phyloP scores from a whole-genome alignment of 1,139 yeast species.

The Kodamaea ohmeri region DNA sequence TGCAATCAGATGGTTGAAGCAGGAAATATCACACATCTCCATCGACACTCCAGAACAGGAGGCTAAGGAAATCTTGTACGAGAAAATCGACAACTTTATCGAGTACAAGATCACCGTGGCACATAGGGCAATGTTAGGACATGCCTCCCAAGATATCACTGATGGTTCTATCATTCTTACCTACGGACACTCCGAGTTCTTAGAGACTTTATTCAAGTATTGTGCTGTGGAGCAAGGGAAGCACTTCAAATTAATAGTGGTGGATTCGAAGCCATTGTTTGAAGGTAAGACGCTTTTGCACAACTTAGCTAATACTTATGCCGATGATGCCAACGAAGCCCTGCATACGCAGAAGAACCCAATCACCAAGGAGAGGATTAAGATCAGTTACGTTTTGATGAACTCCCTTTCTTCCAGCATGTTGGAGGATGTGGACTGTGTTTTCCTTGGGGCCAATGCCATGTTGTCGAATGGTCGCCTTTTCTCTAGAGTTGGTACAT shows the following conservation, averaged over 20 bases:
- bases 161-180: constrained; percentile 81
- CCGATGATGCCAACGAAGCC: constrained; percentile 33
- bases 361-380: constrained; percentile 37
- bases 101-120: constrained; percentile 83
- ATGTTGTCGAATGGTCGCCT: constrained; percentile 93
- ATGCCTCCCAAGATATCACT: constrained; percentile 73
- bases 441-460: constrained; percentile 94
- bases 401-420: constrained; percentile 78
- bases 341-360: constrained; percentile 18
- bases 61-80: constrained; percentile 67
- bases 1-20: constrained; percentile 95
- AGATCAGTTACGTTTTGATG: constrained; percentile 63
- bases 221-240: constrained; percentile 64
- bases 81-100: constrained; percentile 75
- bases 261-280: constrained; percentile 93
- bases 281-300: constrained; percentile 83
- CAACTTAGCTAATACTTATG: constrained; percentile 45
- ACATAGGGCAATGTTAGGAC: constrained; percentile 77
- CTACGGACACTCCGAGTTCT: constrained; percentile 84
- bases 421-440: constrained; percentile 78
- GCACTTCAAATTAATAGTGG: constrained; percentile 75
- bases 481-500: constrained; percentile 93
- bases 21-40: constrained; percentile 77
- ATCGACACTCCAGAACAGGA: constrained; percentile 68
- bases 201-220: constrained; percentile 68